Conservation (phyloP, 2,329 filamentous ascomycete species). For the Pseudogymnoascus sp. region DNA sequence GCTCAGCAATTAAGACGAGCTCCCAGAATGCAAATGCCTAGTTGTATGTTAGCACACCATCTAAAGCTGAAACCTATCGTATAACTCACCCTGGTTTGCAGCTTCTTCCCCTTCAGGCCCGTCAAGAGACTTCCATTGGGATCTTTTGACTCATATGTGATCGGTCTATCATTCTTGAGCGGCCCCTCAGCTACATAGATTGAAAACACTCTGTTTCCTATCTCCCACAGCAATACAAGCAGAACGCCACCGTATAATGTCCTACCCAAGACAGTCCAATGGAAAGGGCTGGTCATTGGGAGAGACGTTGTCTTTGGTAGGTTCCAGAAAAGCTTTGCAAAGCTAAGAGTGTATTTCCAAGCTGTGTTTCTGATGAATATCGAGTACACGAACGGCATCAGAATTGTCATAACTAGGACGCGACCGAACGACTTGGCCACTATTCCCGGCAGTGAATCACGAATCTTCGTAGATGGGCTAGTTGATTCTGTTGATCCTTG, state of each 20-base stretch:
- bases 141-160: conserved; percentile 80
- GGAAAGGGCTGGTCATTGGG: conserved; percentile 50
- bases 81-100: conserved; percentile 56
- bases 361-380: conserved; percentile 52
- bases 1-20: conserved; percentile 67
- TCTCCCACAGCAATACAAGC: conserved; percentile 66
- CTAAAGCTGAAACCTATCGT: neutral
- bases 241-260: conserved; percentile 57
- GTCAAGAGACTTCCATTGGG: conserved; percentile 84
- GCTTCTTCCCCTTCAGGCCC: conserved; percentile 76
- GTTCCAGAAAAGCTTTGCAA: conserved; percentile 67
- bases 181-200: conserved; percentile 74
- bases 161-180: conserved; percentile 72
- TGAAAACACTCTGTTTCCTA: conserved; percentile 69
- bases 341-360: conserved; percentile 63
- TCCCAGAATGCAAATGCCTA: conserved; percentile 88
- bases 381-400: conserved; percentile 53
- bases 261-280: conserved; percentile 46
- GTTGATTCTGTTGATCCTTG: conserved; percentile 20
- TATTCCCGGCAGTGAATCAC: conserved; percentile 13
- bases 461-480: conserved; percentile 33
- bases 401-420: conserved; percentile 31
- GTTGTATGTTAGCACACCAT: conserved; percentile 15
- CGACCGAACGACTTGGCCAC: conserved; percentile 23
- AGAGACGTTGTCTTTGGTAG: conserved; percentile 64